These are phyloP conservation scores for Eucalyptus tenuipes DNA, from an alignment of 345 rosid species.

Conservation along the genomic window DNA sequence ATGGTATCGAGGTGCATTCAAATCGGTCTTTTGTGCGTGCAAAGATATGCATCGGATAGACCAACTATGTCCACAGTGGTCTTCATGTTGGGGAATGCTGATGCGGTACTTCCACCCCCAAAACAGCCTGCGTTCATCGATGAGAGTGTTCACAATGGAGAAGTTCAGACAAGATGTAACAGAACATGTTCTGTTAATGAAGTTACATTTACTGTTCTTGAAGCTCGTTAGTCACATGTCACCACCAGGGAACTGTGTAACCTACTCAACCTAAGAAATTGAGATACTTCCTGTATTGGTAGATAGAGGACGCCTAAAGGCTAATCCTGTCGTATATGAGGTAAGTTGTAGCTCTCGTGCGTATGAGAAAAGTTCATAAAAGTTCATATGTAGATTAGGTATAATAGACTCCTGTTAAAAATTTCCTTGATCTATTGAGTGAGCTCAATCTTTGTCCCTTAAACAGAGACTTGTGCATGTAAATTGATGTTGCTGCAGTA, in stretches of 20 bases:
- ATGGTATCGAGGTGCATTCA: too few relatives aligned
- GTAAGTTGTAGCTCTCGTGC: not conserved
- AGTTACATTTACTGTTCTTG: not conserved
- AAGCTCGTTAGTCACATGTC: not conserved
- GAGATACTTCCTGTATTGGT: not conserved
- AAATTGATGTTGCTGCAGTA: not conserved
- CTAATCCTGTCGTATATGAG: not conserved
- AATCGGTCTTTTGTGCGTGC: too few relatives aligned
- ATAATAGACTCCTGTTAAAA: too few relatives aligned
- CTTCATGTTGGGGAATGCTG: not conserved
- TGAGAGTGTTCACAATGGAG: not conserved
- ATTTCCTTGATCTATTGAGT: too few relatives aligned
- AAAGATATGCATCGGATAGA: too few relatives aligned
- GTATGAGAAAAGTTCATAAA: not conserved
- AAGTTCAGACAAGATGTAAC: constrained; percentile 14
- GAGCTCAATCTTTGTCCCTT: not conserved
- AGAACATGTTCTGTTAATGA: constrained; percentile 2
- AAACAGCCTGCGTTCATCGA: not conserved
- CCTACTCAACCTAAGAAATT: not conserved
- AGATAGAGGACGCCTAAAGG: not conserved
- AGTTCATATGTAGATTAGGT: not conserved
- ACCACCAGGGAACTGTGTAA: not conserved
- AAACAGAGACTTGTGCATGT: not conserved
- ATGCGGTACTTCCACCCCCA: not conserved
- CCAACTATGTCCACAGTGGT: not conserved